Base-by-base conservation (phyloP, 345 rosid species). In the Lenwebbia sp. region DNA sequence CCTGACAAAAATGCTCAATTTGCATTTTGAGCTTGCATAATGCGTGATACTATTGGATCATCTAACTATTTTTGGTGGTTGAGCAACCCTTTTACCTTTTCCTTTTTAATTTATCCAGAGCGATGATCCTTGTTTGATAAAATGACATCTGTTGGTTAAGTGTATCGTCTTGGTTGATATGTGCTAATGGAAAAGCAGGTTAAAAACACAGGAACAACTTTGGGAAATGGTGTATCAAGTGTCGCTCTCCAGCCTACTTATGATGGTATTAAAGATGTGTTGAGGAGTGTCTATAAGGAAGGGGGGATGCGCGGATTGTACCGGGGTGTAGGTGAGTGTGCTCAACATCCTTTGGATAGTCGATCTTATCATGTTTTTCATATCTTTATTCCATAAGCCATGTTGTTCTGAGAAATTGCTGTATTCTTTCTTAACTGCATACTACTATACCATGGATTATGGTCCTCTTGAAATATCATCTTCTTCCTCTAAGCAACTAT, bases 231-330 rank as follows among this genome's bases (percentile, higher is more conserved):
- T 86, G 87, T 86, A 56, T 92, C 89, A 83, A 87, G 91, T 55
- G 70, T 91, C 13, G 88, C 85, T 83, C 88, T 92, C 52, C 96
- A 65, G 82, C 96, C 94, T 88, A 89, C 92, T 70, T 97, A 96
- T 90, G 87, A 88, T 74, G 97, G 99, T 70, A 91, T 97, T 85
- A 93, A 90, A 87, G 95, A 94, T 87, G 98, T 96, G 84, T 94
- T 97, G 84, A 70, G 91, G 82, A 90, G 89, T 85, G 95, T 95
- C 87, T 96, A 94, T 90, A 94, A 89, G 92, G 97, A 93, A 92
- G 99, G 95, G 84, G 96, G 99, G 85, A 85, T 91, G 30, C 98
- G 96, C 57, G 96, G 90, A 78, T 89, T 97, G 44, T 97, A 97
- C 89, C 91, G 99, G 56, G 99, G 99, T 86, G 89, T 96, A 87